Conservation (phyloP, 805 yeast genomes). For the Lachancea kluyveri region DNA sequence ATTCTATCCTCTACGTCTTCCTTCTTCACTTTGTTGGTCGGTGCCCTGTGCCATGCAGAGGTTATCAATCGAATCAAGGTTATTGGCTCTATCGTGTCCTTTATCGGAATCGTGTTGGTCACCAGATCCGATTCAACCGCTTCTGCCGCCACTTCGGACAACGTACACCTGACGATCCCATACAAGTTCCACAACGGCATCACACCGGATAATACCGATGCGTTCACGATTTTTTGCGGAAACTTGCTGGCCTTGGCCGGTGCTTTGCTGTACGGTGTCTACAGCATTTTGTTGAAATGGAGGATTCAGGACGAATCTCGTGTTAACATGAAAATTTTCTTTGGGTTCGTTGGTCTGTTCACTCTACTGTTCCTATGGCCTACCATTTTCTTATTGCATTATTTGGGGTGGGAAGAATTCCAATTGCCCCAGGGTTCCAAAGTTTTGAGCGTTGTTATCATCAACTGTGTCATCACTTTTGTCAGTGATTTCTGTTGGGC, state of each 20-base stretch:
- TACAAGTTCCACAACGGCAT: constrained; percentile 12
- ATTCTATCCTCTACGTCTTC: constrained; percentile 88
- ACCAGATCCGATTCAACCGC: constrained; percentile 55
- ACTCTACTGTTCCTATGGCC: constrained; percentile 81
- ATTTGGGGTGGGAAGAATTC: constrained; percentile 58
- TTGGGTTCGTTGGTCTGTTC: constrained; percentile 91
- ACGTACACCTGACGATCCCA: constrained; percentile 9
- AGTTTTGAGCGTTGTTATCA: constrained; percentile 46
- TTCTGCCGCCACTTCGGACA: constrained; percentile 1
- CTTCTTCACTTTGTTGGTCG: constrained; percentile 83
- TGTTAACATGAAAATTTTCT: constrained; percentile 79
- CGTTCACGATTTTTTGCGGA: constrained; percentile 47
- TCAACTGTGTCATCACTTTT: constrained; percentile 75
- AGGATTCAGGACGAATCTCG: constrained; percentile 67
- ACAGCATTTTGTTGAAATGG: constrained; percentile 76
- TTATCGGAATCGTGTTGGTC: constrained; percentile 74
- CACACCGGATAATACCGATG: constrained; percentile 23
- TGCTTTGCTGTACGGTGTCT: constrained; percentile 86
- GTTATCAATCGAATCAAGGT: constrained; percentile 57
- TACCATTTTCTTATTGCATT: constrained; percentile 57
- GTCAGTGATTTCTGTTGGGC: constrained; percentile 95
- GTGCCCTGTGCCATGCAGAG: constrained; percentile 68
- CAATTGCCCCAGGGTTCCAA: constrained; percentile 56
- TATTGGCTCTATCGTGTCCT: constrained; percentile 62
- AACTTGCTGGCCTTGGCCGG: constrained; percentile 76